A percentile compares a stretch with the other conserved stretches of the same genome.
Conservation (phyloP, 2,329 filamentous ascomycete species). For the Orbilia blumenaviensis region DNA sequence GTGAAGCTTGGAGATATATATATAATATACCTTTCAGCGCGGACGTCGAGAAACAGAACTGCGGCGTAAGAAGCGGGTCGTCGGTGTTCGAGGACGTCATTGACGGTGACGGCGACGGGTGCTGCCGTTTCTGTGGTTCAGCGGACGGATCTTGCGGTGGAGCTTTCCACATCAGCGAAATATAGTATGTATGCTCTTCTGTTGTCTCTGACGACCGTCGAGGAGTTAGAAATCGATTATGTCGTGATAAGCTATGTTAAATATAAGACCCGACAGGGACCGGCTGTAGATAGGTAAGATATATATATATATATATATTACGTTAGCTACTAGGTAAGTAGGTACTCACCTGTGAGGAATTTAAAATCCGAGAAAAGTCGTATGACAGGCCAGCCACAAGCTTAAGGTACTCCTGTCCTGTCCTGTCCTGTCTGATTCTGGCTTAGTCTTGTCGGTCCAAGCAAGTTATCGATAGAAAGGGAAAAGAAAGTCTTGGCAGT, state of each 20-base stretch:
- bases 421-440: no score
- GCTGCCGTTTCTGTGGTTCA: not conserved
- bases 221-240: not conserved
- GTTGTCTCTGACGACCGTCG: not conserved
- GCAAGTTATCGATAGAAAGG: not conserved
- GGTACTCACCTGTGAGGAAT: not conserved
- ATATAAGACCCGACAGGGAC: no score
- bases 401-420: no score
- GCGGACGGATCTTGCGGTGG: slow-evolving; percentile 26
- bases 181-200: not conserved
- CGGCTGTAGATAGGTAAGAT: no score
- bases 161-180: slow-evolving; percentile 41
- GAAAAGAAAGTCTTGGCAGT: not conserved
- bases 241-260: no score
- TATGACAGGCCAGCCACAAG: no score
- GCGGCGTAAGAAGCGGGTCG: slow-evolving; percentile 70
- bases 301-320: no score
- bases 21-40: slow-evolving; percentile 70
- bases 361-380: not conserved
- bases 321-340: no score
- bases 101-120: slow-evolving; percentile 4
- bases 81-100: slow-evolving; percentile 32
- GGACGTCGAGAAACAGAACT: slow-evolving; percentile 79
- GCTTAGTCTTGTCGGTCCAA: no score
- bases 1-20: not conserved